Evolutionary conservation across 2,329 filamentous ascomycete genomes (phyloP).

Genomic region (Teratosphaeria gauchensis): DNA sequence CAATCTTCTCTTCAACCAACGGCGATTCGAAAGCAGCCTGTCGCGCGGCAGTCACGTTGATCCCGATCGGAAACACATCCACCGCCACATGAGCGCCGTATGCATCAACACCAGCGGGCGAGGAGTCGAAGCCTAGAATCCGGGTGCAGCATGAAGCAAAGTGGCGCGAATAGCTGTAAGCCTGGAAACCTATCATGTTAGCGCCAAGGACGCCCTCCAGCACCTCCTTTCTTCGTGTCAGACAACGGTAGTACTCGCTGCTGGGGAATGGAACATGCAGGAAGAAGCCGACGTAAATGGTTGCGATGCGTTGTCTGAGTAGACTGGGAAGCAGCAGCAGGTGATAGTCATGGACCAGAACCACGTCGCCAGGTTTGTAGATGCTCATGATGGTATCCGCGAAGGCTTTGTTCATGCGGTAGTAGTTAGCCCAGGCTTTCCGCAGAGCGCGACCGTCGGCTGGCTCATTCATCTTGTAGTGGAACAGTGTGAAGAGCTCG

Average conservation of each 20-base stretch:
- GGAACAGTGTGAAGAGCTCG: conserved; percentile 84
- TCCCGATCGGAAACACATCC: conserved; percentile 89
- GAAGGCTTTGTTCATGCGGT: conserved; percentile 85
- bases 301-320: conserved; percentile 73
- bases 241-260: conserved; percentile 85
- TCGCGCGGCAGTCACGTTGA: conserved; percentile 75
- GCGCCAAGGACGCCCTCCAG: conserved; percentile 81
- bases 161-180: conserved; percentile 87
- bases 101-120: conserved; percentile 73
- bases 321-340: conserved; percentile 82
- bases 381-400: conserved; percentile 78
- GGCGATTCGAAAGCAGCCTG: conserved; percentile 58
- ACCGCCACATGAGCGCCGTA: conserved; percentile 84
- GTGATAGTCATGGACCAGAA: conserved; percentile 91
- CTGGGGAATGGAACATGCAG: conserved; percentile 91
- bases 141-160: conserved; percentile 91
- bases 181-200: conserved; percentile 92
- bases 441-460: conserved; percentile 74
- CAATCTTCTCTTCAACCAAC: conserved; percentile 61
- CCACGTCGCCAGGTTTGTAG: conserved; percentile 86
- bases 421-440: conserved; percentile 84
- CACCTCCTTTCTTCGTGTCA: conserved; percentile 80
- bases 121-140: conserved; percentile 81
- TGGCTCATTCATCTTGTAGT: conserved; percentile 92
- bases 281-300: conserved; percentile 92